Evolutionary conservation across 495 filamentous ascomycete genomes (phyloP), one percentile per base, ranked within the genome.

Genomic region (Peziza echinospora): DNA sequence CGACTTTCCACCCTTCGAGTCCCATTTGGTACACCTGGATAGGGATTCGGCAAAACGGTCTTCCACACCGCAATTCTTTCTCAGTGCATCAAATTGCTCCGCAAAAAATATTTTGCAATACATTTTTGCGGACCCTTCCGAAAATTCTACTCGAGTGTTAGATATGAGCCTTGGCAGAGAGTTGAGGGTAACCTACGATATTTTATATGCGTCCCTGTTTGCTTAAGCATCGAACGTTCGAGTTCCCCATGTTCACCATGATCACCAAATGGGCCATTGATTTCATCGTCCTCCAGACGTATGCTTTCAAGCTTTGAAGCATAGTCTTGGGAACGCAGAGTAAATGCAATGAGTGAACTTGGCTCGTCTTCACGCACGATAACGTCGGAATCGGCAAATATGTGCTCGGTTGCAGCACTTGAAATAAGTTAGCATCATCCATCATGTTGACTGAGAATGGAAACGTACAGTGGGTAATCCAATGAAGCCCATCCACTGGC

Each of bases 71-170:
- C 85, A 93, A 60, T 93, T 91, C 44, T 81, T 73, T 21, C 91
- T 77, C 3, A 99, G 67, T 0, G 89, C 89, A 60, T 99, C 91
- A 51, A 99, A 99, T 55, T 93, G 86, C 60, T 96, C 87, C 1
- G 87, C 89, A 56, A 84, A 96, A 60, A 96, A 93, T 39, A 99
- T 83, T 60, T 96, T 96, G 68, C 91, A 94, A 24, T 84, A 77
- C 77, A 93, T 93, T 56, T 80, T 84, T 3, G 87, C 87, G 6
- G 81, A 74, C 5, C 87, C 84, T 57, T 93, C 83, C 34, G 77
- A 72, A 60, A 94, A 94, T 51, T 92, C 53, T 56, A 10, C 26
- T 52, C 46, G 13, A 47, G 51, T 37, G 30, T 13, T 7, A 11
- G 19, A 34, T 37, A 37, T 17, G 13, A 8, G 30, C 19, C 13